These are phyloP conservation scores for Hypoxylon fuscum DNA, from an alignment of 495 filamentous ascomycete species.

Conservation along the genomic window DNA sequence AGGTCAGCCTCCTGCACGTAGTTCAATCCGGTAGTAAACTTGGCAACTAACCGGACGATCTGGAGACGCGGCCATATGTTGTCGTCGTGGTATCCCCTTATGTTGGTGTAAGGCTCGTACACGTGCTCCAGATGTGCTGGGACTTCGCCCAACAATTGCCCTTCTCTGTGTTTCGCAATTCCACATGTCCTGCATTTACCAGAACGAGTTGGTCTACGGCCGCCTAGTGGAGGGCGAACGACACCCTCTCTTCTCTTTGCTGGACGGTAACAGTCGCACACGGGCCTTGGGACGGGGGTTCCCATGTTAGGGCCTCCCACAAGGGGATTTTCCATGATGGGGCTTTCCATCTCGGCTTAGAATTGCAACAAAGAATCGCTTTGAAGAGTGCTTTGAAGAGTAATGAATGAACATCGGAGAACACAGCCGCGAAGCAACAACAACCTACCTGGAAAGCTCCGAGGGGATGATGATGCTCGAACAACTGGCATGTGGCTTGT, in stretches of 20 bases:
- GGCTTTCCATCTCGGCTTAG: too few relatives aligned
- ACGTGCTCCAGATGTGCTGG: background rate
- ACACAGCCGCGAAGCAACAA: too few relatives aligned
- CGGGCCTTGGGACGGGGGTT: background rate
- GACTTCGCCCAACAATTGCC: background rate
- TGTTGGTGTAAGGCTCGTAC: background rate
- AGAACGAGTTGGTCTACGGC: slow-evolving; percentile 9
- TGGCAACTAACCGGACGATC: slow-evolving; percentile 12
- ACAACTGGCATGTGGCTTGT: too few relatives aligned
- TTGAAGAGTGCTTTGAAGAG: too few relatives aligned
- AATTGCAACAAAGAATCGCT: too few relatives aligned
- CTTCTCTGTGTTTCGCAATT: slow-evolving; percentile 12
- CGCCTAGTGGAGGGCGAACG: background rate
- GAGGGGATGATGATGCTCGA: too few relatives aligned
- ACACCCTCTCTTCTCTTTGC: background rate
- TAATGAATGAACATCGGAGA: too few relatives aligned
- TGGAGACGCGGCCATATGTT: slow-evolving; percentile 11
- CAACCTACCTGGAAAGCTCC: too few relatives aligned
- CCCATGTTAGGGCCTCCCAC: too few relatives aligned
- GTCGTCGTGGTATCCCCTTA: slow-evolving; percentile 24
- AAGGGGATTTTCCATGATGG: too few relatives aligned
- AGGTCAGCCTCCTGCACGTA: slow-evolving; percentile 18
- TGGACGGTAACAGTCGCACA: slow-evolving; percentile 1
- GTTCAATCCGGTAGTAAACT: background rate
- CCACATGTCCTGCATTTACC: slow-evolving; percentile 19